These are phyloP conservation scores for Saccharomyces pastorianus DNA, from an alignment of 1,139 yeast species.

Conservation along the genomic window DNA sequence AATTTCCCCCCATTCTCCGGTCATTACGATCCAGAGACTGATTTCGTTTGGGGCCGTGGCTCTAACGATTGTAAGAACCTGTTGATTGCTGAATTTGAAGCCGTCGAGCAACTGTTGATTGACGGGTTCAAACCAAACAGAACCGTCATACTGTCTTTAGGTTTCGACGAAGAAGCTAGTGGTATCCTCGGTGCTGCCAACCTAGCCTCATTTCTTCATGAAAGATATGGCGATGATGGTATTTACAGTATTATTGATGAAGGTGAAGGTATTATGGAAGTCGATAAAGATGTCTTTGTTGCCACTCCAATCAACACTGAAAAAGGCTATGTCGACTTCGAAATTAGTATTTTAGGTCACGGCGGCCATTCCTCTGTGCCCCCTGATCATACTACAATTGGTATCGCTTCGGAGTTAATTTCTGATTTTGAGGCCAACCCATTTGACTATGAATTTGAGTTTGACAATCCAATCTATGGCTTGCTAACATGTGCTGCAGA, in stretches of 20 bases:
- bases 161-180: conserved; percentile 66
- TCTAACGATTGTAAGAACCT: conserved; percentile 55
- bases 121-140: conserved; percentile 46
- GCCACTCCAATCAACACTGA: conserved; percentile 59
- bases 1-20: conserved; percentile 63
- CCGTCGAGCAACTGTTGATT: conserved; percentile 43
- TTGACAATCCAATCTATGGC: conserved; percentile 42
- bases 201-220: conserved; percentile 38
- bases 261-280: conserved; percentile 40
- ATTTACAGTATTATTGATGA: conserved; percentile 57
- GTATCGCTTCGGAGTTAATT: conserved; percentile 52
- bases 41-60: conserved; percentile 56
- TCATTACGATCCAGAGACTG: conserved; percentile 48
- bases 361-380: conserved; percentile 77
- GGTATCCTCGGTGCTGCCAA: conserved; percentile 49
- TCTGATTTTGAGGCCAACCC: conserved; percentile 44
- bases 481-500: conserved; percentile 41
- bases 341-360: conserved; percentile 43
- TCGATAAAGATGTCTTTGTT: conserved; percentile 39
- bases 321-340: conserved; percentile 53
- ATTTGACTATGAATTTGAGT: conserved; percentile 38
- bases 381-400: conserved; percentile 63
- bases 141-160: conserved; percentile 51
- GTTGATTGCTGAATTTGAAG: conserved; percentile 49
- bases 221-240: conserved; percentile 48